A percentile compares a stretch with the other conserved stretches of the same genome.
Conservation (phyloP, 208 protist genomes). For the Endotrypanum monterogeii region DNA sequence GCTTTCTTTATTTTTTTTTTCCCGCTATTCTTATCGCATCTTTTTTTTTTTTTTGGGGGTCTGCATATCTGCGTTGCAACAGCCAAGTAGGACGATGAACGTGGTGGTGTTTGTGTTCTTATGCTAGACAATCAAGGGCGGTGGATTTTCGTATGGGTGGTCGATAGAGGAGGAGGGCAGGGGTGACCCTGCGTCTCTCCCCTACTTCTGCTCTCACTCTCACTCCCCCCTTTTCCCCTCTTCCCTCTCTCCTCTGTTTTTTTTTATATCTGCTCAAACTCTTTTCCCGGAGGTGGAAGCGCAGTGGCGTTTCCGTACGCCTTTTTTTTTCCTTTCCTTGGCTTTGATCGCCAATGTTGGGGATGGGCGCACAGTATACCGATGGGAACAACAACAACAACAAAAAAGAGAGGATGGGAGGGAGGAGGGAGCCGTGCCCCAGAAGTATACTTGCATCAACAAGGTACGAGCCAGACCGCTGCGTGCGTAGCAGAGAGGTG, state of each 20-base stretch:
- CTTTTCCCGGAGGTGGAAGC: neutral
- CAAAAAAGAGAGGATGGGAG: too few species aligned
- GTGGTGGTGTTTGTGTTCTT: too few species aligned
- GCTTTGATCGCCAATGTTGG: neutral
- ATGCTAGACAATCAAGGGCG: too few species aligned
- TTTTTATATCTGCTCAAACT: neutral
- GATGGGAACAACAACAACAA: too few species aligned
- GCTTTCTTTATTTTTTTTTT: too few species aligned
- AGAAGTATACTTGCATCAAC: neutral
- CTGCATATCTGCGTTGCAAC: too few species aligned
- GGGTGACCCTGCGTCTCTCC: neutral
- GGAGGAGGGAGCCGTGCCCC: neutral
- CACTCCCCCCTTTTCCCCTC: neutral
- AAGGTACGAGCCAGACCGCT: neutral
- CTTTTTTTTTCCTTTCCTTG: neutral
- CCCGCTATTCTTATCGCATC: too few species aligned
- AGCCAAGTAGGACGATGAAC: too few species aligned
- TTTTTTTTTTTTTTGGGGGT: too few species aligned
- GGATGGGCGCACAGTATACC: neutral
- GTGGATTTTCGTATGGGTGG: too few species aligned
- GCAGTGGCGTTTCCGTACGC: neutral
- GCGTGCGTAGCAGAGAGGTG: neutral
- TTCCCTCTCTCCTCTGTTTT: neutral
- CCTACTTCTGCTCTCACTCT: neutral
- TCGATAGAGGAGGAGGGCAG: too few species aligned